These are phyloP conservation scores for Exophiala viscosa DNA, from an alignment of 2,329 filamentous ascomycete species.

Conservation along the genomic window DNA sequence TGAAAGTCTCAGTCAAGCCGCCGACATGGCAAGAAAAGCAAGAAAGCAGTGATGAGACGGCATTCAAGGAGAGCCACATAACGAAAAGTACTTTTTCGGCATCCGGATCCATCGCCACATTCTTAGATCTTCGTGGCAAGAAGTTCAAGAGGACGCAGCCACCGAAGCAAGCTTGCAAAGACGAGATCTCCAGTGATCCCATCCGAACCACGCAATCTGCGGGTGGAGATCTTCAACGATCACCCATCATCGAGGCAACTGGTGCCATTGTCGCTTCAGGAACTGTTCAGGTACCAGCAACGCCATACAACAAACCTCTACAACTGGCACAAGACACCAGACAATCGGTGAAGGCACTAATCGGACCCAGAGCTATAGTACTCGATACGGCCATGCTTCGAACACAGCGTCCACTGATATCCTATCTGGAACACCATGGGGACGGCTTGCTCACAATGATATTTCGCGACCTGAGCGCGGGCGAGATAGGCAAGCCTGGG, in stretches of 20 bases:
- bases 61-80: background rate
- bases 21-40: background rate
- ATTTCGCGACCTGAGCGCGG: conserved; percentile 27
- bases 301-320: background rate
- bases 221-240: too few species aligned
- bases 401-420: conserved; percentile 9
- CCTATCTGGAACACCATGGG: conserved; percentile 15
- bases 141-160: conserved; percentile 18
- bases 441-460: conserved; percentile 18
- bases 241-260: background rate
- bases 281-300: conserved; percentile 11
- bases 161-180: background rate
- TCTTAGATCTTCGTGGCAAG: conserved; percentile 26
- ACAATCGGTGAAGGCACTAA: background rate
- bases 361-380: conserved; percentile 14
- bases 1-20: background rate
- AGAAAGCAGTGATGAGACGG: background rate
- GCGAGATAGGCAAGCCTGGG: conserved; percentile 1
- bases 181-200: conserved; percentile 20
- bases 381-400: conserved; percentile 17
- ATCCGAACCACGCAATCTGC: conserved; percentile 22
- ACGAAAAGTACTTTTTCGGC: conserved; percentile 8
- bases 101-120: conserved; percentile 20
- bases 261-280: background rate
- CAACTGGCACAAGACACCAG: background rate